These are phyloP conservation scores for Aspergillus quadricinctus DNA, from an alignment of 2,329 filamentous ascomycete genomes.

Conservation along the genomic window DNA sequence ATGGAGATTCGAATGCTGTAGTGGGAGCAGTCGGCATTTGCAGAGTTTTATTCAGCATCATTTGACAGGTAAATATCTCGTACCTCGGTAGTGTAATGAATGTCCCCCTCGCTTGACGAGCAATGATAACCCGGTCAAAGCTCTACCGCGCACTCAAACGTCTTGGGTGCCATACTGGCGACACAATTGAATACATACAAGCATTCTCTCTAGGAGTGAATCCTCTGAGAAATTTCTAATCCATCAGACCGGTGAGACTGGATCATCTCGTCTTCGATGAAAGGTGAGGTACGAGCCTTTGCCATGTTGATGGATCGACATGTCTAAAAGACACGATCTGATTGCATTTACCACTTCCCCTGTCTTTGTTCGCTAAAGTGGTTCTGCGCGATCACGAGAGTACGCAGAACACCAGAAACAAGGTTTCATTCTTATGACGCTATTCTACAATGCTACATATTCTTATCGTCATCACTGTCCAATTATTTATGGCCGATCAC, in stretches of 20 bases:
- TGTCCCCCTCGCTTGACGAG: not conserved
- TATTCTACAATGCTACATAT: not conserved
- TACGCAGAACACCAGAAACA: not conserved
- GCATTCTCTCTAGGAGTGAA: not conserved
- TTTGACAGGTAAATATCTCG: not conserved
- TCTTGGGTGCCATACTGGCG: not conserved
- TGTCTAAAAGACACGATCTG: not conserved
- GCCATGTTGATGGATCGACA: slow-evolving; percentile 5
- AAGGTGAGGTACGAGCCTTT: slow-evolving; percentile 5
- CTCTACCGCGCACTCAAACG: not conserved
- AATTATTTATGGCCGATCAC: not conserved
- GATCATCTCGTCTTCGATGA: slow-evolving; percentile 5
- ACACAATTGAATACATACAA: not conserved
- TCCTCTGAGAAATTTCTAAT: not conserved
- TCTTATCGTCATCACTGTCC: not conserved
- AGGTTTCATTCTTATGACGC: not conserved
- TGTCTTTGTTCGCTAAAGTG: not conserved
- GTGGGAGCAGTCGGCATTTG: not conserved
- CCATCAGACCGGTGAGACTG: not conserved
- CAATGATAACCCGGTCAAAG: not conserved
- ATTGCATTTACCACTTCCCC: slow-evolving; percentile 1
- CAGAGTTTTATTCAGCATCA: not conserved
- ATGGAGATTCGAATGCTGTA: not conserved
- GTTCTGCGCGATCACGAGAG: not conserved
- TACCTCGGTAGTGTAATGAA: not conserved